phyloP scores from a whole-genome alignment of 257 asterid species.

The Gentiana dahurica region DNA sequence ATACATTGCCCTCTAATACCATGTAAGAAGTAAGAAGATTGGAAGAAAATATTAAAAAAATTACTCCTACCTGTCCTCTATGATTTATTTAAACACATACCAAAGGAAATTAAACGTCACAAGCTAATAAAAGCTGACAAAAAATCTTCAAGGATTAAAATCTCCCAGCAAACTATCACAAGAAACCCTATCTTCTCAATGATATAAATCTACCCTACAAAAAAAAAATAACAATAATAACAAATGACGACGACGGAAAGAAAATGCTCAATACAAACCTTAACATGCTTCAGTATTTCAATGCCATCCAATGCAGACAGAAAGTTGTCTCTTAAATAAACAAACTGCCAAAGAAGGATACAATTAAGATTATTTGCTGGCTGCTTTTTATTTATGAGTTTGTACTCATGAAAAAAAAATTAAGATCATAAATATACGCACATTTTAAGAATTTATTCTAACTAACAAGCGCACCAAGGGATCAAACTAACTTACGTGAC shows the following conservation, averaged over 20 bases:
- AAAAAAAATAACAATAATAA: background rate
- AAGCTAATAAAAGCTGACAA: no score
- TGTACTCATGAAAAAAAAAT: background rate
- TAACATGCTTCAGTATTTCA: conserved; percentile 80
- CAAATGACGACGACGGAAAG: background rate
- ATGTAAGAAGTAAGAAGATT: no score
- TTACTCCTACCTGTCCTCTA: no score
- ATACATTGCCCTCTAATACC: no score
- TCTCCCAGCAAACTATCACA: no score
- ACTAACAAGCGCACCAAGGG: background rate
- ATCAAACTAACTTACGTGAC: background rate
- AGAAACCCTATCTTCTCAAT: no score
- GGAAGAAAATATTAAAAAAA: no score
- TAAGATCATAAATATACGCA: background rate
- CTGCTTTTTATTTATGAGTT: background rate
- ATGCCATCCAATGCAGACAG: conserved; percentile 88
- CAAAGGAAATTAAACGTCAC: no score
- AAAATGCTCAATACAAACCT: conserved; percentile 36
- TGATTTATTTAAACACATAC: no score
- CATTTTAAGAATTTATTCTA: background rate
- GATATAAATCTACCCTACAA: background rate
- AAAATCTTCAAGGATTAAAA: no score
- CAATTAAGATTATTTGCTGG: background rate
- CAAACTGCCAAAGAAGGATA: conserved; percentile 53
- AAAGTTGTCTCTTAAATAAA: conserved; percentile 94